phyloP scores from a whole-genome alignment of 2,329 filamentous ascomycete species.

The Diaporthe sp. region DNA sequence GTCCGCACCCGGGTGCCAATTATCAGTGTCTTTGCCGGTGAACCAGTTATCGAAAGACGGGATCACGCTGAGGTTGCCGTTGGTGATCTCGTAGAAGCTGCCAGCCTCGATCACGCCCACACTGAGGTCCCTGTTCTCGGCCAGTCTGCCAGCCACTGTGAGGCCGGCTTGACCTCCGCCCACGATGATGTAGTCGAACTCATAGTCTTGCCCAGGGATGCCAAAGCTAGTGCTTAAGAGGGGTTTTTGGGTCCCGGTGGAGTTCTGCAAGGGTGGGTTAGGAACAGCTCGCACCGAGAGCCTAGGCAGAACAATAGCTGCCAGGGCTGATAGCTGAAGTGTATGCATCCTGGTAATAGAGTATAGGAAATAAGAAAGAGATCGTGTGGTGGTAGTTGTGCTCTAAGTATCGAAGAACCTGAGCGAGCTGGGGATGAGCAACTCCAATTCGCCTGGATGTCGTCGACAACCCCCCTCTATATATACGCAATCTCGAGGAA shows the following conservation, averaged over 20 bases:
- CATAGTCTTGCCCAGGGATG: background rate
- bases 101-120: conserved; percentile 37
- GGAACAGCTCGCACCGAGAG: conserved; percentile 7
- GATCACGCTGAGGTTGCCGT: conserved; percentile 16
- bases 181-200: conserved; percentile 47
- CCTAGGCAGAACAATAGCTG: background rate
- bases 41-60: conserved; percentile 1
- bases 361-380: background rate
- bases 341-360: background rate
- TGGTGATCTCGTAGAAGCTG: conserved; percentile 33
- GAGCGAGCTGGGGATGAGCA: background rate
- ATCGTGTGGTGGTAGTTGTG: background rate
- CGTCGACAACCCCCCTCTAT: background rate
- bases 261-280: background rate
- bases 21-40: background rate
- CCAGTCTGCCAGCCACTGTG: conserved; percentile 21
- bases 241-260: background rate
- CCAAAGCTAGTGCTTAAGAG: conserved; percentile 25
- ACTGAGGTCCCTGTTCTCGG: conserved; percentile 41
- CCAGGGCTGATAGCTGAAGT: background rate
- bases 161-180: conserved; percentile 35
- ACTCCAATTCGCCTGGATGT: background rate
- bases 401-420: background rate
- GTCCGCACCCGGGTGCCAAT: conserved; percentile 17
- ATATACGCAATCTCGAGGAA: background rate